A percentile compares a stretch with the other conserved stretches of the same genome.
These are phyloP conservation scores for Neofusicoccum sp. DNA, from an alignment of 2,329 filamentous ascomycete genomes.

Conservation along the genomic window DNA sequence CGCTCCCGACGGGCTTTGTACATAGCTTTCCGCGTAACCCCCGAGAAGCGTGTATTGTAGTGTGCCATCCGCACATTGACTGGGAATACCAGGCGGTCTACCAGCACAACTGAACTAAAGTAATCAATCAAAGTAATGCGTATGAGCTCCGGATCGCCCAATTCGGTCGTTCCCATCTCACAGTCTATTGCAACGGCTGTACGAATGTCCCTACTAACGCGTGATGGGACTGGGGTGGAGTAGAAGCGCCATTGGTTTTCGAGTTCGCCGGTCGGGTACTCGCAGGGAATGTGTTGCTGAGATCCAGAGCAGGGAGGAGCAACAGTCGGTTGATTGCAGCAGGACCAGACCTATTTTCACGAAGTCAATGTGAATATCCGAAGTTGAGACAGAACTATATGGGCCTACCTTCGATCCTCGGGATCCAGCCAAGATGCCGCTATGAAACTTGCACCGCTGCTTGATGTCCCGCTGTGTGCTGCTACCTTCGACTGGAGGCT, in stretches of 20 bases:
- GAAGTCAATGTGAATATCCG: too few relatives aligned
- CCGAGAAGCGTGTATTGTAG: conserved; percentile 52
- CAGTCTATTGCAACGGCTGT: conserved; percentile 52
- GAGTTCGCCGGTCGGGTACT: conserved; percentile 8
- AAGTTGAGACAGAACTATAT: too few relatives aligned
- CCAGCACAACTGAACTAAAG: conserved; percentile 48
- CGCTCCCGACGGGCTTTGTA: conserved; percentile 31
- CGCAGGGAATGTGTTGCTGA: not conserved
- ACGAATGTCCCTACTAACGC: not conserved
- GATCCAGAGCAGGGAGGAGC: not conserved
- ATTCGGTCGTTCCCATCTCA: conserved; percentile 52
- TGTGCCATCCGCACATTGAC: conserved; percentile 44
- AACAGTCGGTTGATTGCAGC: not conserved
- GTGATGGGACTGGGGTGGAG: not conserved
- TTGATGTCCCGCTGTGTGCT: too few relatives aligned
- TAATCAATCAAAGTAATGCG: conserved; percentile 54
- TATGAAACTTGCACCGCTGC: too few relatives aligned
- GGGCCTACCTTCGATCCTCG: too few relatives aligned
- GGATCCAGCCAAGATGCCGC: too few relatives aligned
- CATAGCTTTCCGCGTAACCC: conserved; percentile 45
- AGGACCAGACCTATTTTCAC: conserved; percentile 10
- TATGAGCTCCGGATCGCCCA: conserved; percentile 52
- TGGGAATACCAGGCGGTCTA: conserved; percentile 54
- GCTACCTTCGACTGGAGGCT: too few relatives aligned
- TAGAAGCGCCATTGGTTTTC: not conserved